phyloP scores from a whole-genome alignment of 2,329 filamentous ascomycete species.

The Ophiosphaerella narmari region DNA sequence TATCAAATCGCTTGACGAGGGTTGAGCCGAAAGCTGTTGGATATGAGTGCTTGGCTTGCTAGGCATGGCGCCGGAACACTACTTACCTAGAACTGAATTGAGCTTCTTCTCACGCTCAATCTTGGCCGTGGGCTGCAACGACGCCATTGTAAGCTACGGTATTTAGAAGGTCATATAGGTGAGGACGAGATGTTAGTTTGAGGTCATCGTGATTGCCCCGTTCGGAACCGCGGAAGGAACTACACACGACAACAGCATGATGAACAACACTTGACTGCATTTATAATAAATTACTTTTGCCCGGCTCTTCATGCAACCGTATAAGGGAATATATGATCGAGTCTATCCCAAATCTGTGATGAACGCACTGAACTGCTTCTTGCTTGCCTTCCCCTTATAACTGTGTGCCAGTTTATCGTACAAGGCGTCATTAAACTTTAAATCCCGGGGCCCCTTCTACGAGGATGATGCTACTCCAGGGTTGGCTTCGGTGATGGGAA shows the following conservation, averaged over 20 bases:
- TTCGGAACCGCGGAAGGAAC: conserved; percentile 3
- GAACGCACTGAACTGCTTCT: background rate
- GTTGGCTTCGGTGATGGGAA: conserved; percentile 72
- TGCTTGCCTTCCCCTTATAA: background rate
- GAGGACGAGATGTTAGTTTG: background rate
- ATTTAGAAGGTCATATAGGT: background rate
- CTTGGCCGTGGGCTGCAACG: conserved; percentile 21
- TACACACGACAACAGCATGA: background rate
- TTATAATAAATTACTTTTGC: too few species aligned
- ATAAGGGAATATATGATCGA: background rate
- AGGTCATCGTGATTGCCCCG: background rate
- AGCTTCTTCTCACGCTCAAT: conserved; percentile 45
- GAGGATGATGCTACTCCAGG: conserved; percentile 24
- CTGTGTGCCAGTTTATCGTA: too few species aligned
- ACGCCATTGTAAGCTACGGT: conserved; percentile 26
- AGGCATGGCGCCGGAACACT: conserved; percentile 7
- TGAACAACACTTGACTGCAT: background rate
- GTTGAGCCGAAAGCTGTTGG: conserved; percentile 39
- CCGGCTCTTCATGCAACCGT: background rate
- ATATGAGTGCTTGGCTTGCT: conserved; percentile 9
- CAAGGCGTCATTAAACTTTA: too few species aligned
- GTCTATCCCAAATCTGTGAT: background rate
- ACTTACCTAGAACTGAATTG: conserved; percentile 37
- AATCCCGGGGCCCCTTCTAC: background rate
- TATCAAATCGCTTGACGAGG: conserved; percentile 30